phyloP scores from a whole-genome alignment of 139 green algal species.

The Chlorella sp. region DNA sequence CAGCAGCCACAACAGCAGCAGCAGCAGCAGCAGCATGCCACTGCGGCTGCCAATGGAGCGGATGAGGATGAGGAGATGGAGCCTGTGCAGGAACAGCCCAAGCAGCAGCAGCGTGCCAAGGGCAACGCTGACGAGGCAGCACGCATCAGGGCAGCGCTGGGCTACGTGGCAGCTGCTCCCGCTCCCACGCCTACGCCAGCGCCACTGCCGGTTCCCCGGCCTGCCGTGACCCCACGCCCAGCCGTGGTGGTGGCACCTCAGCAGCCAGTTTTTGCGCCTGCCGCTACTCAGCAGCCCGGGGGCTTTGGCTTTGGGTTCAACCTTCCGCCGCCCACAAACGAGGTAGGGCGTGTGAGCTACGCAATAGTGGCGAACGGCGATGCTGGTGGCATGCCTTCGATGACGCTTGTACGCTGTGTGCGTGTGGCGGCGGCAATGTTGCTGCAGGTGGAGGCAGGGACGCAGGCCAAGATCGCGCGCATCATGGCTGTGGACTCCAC shows the following conservation, averaged over 20 bases:
- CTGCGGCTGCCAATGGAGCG: too few relatives aligned
- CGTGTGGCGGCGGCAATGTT: neutral
- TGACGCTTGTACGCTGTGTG: neutral
- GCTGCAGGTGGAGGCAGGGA: slow-evolving; percentile 20
- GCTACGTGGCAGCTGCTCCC: neutral
- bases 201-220: neutral
- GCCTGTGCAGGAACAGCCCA: neutral
- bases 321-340: too few relatives aligned
- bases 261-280: neutral
- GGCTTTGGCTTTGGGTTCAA: slow-evolving; percentile 8
- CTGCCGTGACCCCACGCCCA: neutral
- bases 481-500: slow-evolving; percentile 30
- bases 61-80: too few relatives aligned
- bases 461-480: slow-evolving; percentile 35
- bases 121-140: slow-evolving; percentile 6
- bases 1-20: neutral
- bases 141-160: slow-evolving; percentile 5
- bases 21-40: too few relatives aligned
- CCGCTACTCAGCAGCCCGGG: neutral
- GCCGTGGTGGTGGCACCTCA: neutral
- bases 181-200: neutral
- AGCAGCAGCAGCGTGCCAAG: slow-evolving; percentile 1
- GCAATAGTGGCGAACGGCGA: too few relatives aligned
- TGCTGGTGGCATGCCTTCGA: neutral
- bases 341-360: too few relatives aligned